Conservation (phyloP, 805 yeast species). For the Debaryomyces maramus region DNA sequence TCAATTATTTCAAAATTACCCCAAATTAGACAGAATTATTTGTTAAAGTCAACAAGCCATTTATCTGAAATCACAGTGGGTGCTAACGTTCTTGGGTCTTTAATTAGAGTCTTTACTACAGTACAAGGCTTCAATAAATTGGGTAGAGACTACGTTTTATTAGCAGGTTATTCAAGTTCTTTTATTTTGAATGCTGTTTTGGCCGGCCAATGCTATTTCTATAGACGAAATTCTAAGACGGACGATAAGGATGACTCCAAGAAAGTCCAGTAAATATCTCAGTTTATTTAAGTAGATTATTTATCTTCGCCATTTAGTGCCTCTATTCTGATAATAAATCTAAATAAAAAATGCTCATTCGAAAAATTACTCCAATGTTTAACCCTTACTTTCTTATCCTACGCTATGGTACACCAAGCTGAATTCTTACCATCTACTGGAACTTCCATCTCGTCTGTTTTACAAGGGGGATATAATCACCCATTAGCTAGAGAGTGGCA, state of each 20-base stretch:
- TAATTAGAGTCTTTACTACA: constrained; percentile 42
- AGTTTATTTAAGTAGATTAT: too few relatives aligned
- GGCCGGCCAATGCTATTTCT: constrained; percentile 35
- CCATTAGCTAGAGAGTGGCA: constrained; percentile 92
- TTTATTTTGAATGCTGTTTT: constrained; percentile 34
- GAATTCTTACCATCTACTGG: constrained; percentile 60
- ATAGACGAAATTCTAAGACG: constrained; percentile 9
- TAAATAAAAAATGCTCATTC: too few relatives aligned
- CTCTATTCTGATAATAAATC: too few relatives aligned
- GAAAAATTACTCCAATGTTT: too few relatives aligned
- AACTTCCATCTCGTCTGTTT: constrained; percentile 67
- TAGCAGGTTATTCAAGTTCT: constrained; percentile 39
- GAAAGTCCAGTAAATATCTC: not conserved
- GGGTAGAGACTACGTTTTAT: constrained; percentile 33
- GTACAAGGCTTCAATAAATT: constrained; percentile 28
- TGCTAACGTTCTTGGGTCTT: constrained; percentile 42
- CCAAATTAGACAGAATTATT: constrained; percentile 36
- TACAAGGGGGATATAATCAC: constrained; percentile 94
- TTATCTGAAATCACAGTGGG: constrained; percentile 39
- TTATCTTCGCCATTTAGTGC: too few relatives aligned
- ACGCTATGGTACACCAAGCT: constrained; percentile 63
- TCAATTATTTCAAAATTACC: constrained; percentile 39
- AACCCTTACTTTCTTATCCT: too few relatives aligned
- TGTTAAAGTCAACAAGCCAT: constrained; percentile 36
- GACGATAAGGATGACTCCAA: not conserved